Base-by-base conservation (phyloP, 2,329 filamentous ascomycete genomes). In the Fusarium sp. region DNA sequence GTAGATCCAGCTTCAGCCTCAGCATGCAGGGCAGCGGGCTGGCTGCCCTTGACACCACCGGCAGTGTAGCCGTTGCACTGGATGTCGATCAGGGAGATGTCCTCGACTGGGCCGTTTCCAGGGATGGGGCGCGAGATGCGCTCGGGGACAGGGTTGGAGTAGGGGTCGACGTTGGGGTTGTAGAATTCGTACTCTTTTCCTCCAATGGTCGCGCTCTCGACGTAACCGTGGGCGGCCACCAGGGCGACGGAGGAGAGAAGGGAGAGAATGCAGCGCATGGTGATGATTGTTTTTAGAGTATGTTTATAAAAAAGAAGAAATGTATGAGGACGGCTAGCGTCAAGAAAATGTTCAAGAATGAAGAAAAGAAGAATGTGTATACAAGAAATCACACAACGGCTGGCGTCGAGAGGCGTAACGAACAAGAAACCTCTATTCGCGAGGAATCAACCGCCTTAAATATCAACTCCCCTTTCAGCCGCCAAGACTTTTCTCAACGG, bases 61-160 rank as follows among this genome's bases (percentile, higher is more conserved):
- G 81, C 87, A 5, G 86, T 83, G 63, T 86, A 88, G 24, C 88
- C 88, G 54, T 86, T 86, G 81, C 90, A 91, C 77, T 91, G 88
- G 9, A 91, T 63, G 71, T 91, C 89, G 65, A 86, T 83, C 14
- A 84, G 83, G 2, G 84, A 85, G 9, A 91, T 79, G 65, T 91
- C 86, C 65, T 87, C 81, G 24, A 91, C 85, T 1, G 89, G 89
- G 5, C 90, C 89, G 79, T 91, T 91, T 41, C 89, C 89, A 67
- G 88, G 85, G 65, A 91, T 86, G 9, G 84, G 82, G 20, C 89
- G 87, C n/a, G 89, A 89, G 78, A 91, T 86, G n/a, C 88, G 84
- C 50, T 87, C 73, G 18, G 87, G 86, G 56, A 65, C 83, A 68
- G 64, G 87, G 84, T 74, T 77, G 57, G 73, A 81, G 78, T 87